Base-by-base conservation (phyloP, 176 grass and related monocot species). In the Triticum timopheevii region DNA sequence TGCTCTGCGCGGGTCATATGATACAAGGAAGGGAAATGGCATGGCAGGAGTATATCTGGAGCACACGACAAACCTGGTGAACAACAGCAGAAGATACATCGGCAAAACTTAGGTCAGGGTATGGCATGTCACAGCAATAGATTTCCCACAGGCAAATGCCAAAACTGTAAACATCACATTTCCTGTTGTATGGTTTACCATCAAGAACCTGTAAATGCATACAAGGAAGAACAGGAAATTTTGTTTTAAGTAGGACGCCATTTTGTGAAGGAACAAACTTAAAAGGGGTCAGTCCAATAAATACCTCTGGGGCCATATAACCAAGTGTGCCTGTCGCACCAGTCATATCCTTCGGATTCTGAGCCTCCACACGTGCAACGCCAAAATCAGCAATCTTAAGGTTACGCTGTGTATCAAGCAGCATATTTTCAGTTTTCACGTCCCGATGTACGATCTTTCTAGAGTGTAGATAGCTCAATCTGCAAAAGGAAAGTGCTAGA, bases 101-200 rank as follows among this genome's bases (percentile, higher is more conserved):
- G 12, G 95, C 92, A 78, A 94, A 94, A 65, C 92, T 97, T 62
- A 94, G 92, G 89, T 94, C 86, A 25, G 90, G 83, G 79, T 94
- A 97, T 22, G 95, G 95, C 95, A 97, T 97, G 86, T 97, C 92
- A 73, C 95, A 97, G 31, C 95, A 97, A 84, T 97, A 97, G 65
- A 94, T 97, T 85, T 97, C 95, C 95, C 95, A 97, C 62, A 97
- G 79, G 15, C 95, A 97, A 61, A 97, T 97, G 35, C 92, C 95
- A 67, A 97, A 97, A 85, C 92, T 97, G 49, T 97, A 97, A 12
- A 92, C 95, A 23, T 97, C 95, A 80, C 95, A 97, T 68, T 97
- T 97, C 61, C 90, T 89, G 38, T 94, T 97, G 86, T 97, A 97
- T 34, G 92, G 95, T 80, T 97, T 94, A 80, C 92, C 92, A 84